Conservation (phyloP, 2,329 filamentous ascomycete species). For the Huntiella omanensis region DNA sequence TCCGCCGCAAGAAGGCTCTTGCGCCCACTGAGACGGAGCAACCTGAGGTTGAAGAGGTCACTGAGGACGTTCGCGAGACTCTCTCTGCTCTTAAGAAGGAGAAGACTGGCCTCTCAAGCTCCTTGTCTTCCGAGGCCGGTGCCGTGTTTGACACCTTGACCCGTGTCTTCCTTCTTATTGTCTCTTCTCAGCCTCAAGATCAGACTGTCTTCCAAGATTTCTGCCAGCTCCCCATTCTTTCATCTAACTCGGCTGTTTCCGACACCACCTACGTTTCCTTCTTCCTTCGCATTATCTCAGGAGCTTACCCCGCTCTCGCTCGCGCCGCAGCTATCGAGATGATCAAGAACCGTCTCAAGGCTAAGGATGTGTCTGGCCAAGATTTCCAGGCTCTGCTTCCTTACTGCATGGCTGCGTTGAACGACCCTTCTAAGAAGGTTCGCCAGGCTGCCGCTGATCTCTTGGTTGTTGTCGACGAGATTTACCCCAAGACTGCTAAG, state of each 20-base stretch:
- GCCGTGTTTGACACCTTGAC: constrained; percentile 39
- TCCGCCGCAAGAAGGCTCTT: constrained; percentile 38
- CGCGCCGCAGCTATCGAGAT: constrained; percentile 51
- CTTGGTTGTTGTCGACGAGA: constrained; percentile 33
- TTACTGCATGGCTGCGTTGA: constrained; percentile 56
- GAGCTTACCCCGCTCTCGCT: constrained; percentile 48
- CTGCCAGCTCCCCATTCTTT: constrained; percentile 34
- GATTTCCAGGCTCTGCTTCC: constrained; percentile 72
- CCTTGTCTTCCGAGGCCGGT: constrained; percentile 30
- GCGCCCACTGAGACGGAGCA: constrained; percentile 28
- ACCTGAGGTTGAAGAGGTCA: constrained; percentile 25
- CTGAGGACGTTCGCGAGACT: constrained; percentile 21
- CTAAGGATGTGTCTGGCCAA: constrained; percentile 26
- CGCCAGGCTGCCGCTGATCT: constrained; percentile 57
- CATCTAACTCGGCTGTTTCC: constrained; percentile 33
- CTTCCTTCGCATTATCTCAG: constrained; percentile 56
- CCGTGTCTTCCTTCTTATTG: constrained; percentile 36
- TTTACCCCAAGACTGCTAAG: constrained; percentile 24
- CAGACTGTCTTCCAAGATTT: constrained; percentile 28
- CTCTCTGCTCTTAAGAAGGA: constrained; percentile 22
- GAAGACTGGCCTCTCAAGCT: constrained; percentile 25
- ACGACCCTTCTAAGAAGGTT: constrained; percentile 57
- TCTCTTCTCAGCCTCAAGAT: constrained; percentile 24
- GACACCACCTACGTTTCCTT: constrained; percentile 56
- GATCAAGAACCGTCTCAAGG: constrained; percentile 37